Base-by-base conservation (phyloP, 2,329 filamentous ascomycete species). In the Fusarium sp. region DNA sequence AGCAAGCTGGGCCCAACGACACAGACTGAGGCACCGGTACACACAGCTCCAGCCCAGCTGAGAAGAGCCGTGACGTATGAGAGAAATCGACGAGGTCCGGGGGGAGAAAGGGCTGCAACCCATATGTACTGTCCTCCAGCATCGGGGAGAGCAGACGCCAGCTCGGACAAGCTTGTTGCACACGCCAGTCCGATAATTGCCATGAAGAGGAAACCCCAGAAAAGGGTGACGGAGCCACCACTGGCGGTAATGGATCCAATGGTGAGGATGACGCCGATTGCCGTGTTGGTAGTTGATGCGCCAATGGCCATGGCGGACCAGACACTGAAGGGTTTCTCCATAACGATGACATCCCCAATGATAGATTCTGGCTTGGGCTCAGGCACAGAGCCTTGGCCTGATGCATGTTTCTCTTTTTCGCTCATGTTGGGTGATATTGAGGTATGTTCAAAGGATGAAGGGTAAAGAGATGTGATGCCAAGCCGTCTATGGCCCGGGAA, bases 251-350 rank as follows among this genome's bases (percentile, higher is more conserved):
- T 54, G n/a, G 38, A 43, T 11, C 25, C 25, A 11, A 54, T 20
- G 8, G 50, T 54, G 17, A 54, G 30, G 27, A 54, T n/a, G 25
- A 54, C 2, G 1, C 50, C 50, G 7, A 54, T 33, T 14, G 50
- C 50, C 9, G 25, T 54, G 17, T 54, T 54, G 14, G 50, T 54
- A 9, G 50, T 54, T n/a, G 25, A 32, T 5, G 50, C 50, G 4
- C 50, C 50, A 25, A 54, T 33, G 27, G 25, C 27, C 50, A 54
- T 54, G 25, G 50, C 50, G 8, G 50, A 54, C 25, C 25, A 32
- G 9, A 32, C 27, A 1, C 27, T 54, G n/a, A 54, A 54, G 25
- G 50, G 50, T 4, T 54, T 54, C 3, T 32, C 47, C 47, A 52
- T 52, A 22, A 52, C 3, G 27, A 52, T 30, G 25, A 52, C 47